phyloP scores from a whole-genome alignment of 345 rosid genomes.

The Trapa bicornis region DNA sequence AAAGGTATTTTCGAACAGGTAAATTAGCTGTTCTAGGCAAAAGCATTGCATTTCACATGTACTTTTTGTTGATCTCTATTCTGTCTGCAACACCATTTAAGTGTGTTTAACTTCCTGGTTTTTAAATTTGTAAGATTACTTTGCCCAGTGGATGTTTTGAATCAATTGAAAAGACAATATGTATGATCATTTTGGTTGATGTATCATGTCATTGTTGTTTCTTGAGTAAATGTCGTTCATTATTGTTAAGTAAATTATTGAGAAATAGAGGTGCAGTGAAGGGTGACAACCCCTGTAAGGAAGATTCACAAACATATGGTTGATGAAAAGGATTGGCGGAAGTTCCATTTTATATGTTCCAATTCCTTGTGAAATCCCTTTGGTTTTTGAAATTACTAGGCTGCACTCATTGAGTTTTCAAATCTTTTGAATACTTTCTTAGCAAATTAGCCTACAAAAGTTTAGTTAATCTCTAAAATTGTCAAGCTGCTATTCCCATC shows the following conservation, averaged over 20 bases:
- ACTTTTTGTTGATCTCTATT: slow-evolving; percentile 88
- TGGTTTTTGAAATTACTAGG: not conserved
- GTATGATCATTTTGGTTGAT: not conserved
- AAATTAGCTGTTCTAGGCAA: slow-evolving; percentile 10
- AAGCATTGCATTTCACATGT: not conserved
- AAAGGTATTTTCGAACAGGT: slow-evolving; percentile 99
- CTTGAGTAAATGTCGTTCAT: not conserved
- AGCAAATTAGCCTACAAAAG: not conserved
- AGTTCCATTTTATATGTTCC: not conserved
- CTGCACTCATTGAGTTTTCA: not conserved
- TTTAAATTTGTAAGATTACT: not conserved
- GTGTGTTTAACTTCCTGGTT: slow-evolving; percentile 24
- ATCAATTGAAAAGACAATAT: not conserved
- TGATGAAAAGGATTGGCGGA: not conserved
- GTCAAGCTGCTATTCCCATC: not conserved
- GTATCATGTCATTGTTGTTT: not conserved
- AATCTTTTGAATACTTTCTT: not conserved
- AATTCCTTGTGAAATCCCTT: not conserved
- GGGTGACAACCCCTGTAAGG: not conserved
- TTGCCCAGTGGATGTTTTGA: not conserved
- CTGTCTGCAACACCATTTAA: slow-evolving; percentile 93
- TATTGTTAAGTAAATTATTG: not conserved
- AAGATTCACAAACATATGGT: not conserved
- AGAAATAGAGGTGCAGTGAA: not conserved
- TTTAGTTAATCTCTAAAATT: not conserved